Conservation (phyloP, 169 alveolate species). For the Plasmodium coatneyi region DNA sequence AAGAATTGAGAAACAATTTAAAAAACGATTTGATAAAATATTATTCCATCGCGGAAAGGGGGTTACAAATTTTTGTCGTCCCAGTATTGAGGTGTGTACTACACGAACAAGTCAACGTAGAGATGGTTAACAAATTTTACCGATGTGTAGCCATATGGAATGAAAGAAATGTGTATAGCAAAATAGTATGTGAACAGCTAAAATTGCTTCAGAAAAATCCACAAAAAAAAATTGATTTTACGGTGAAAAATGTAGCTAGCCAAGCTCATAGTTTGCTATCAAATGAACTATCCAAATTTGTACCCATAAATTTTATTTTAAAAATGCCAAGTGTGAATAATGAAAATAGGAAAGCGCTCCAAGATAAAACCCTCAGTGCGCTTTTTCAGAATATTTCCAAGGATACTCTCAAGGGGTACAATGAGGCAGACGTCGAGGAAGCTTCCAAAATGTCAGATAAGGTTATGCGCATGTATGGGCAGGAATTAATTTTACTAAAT, state of each 20-base stretch:
- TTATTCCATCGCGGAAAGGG: constrained; percentile 54
- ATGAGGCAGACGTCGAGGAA: constrained; percentile 21
- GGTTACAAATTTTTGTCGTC: constrained; percentile 47
- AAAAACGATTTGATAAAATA: constrained; percentile 36
- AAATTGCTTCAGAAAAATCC: constrained; percentile 52
- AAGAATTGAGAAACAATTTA: constrained; percentile 62
- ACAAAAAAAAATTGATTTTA: constrained; percentile 40
- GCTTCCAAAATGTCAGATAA: constrained; percentile 65
- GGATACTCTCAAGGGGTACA: constrained; percentile 33
- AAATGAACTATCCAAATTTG: constrained; percentile 68
- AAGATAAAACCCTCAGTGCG: constrained; percentile 39
- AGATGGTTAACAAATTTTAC: constrained; percentile 54
- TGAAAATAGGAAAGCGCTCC: constrained; percentile 56
- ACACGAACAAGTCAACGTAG: constrained; percentile 13
- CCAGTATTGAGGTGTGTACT: constrained; percentile 49
- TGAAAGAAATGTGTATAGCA: constrained; percentile 70
- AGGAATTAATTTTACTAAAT: constrained; percentile 65
- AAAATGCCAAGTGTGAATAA: constrained; percentile 75
- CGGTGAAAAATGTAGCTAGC: constrained; percentile 8
- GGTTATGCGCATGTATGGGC: constrained; percentile 75
- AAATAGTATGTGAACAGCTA: constrained; percentile 71
- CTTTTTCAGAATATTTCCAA: constrained; percentile 39
- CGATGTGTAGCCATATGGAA: constrained; percentile 70
- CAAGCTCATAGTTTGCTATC: constrained; percentile 70
- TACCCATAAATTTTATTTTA: constrained; percentile 60